A percentile compares a stretch with the other conserved stretches of the same genome.
These are phyloP conservation scores for Sclerotinia trifoliorum DNA, from an alignment of 2,329 filamentous ascomycete species.

Conservation along the genomic window DNA sequence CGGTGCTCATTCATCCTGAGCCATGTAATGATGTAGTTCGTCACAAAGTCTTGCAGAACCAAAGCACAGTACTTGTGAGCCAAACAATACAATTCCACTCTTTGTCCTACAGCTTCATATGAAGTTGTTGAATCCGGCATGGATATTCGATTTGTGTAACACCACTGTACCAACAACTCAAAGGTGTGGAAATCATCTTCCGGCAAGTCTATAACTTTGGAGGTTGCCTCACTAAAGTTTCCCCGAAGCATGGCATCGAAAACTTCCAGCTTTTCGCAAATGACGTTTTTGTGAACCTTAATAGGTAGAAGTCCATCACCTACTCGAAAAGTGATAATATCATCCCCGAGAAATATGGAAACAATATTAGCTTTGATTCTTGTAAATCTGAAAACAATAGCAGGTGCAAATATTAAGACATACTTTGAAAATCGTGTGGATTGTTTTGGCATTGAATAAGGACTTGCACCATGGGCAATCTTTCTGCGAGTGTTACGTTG, in stretches of 20 bases:
- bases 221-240: constrained; percentile 20
- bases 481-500: neutral
- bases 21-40: constrained; percentile 7
- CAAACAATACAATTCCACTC: neutral
- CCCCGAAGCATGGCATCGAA: constrained; percentile 24
- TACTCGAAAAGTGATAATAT: neutral
- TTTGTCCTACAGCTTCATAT: neutral
- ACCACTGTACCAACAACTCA: constrained; percentile 5
- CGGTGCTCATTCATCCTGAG: neutral
- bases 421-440: constrained; percentile 6
- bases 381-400: neutral
- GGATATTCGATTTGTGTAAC: constrained; percentile 5
- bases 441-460: neutral
- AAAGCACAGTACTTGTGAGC: constrained; percentile 7
- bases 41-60: constrained; percentile 1
- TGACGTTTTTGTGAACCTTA: constrained; percentile 18
- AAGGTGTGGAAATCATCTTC: constrained; percentile 25
- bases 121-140: neutral
- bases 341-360: neutral
- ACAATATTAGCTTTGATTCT: neutral
- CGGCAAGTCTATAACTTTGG: constrained; percentile 16
- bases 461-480: neutral
- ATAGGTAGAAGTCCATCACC: neutral
- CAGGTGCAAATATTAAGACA: neutral
- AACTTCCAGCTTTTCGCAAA: constrained; percentile 22